A percentile compares a stretch with the other conserved stretches of the same genome.
Conservation (phyloP, 2,329 filamentous ascomycete species). For the Penicillium sp. region DNA sequence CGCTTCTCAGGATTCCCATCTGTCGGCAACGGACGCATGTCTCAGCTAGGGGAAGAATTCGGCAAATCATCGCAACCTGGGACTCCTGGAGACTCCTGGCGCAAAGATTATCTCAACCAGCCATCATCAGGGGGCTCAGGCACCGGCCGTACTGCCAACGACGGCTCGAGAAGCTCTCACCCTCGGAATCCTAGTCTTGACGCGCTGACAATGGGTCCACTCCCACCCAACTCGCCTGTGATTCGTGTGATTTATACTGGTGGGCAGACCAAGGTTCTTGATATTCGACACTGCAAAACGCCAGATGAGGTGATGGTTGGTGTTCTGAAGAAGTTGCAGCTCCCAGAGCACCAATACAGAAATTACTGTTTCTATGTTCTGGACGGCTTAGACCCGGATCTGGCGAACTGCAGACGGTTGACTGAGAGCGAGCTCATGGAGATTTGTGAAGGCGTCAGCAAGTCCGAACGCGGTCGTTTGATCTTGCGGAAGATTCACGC, state of each 20-base stretch:
- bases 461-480: conserved; percentile 83
- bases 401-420: conserved; percentile 75
- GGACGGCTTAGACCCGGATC: conserved; percentile 79
- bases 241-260: conserved; percentile 92
- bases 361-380: conserved; percentile 98
- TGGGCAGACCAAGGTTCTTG: conserved; percentile 89
- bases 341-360: conserved; percentile 86
- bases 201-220: conserved; percentile 77
- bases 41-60: conserved; percentile 45
- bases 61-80: conserved; percentile 58
- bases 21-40: conserved; percentile 63
- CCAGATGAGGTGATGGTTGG: conserved; percentile 90
- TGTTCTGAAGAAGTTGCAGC: conserved; percentile 80
- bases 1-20: conserved; percentile 57
- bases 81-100: conserved; percentile 56
- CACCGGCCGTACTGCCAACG: conserved; percentile 61
- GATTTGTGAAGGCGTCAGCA: conserved; percentile 81
- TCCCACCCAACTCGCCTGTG: conserved; percentile 82
- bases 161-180: conserved; percentile 64
- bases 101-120: conserved; percentile 55
- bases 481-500: conserved; percentile 91
- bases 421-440: conserved; percentile 86
- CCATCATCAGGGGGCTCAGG: conserved; percentile 54
- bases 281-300: conserved; percentile 86
- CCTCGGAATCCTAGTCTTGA: conserved; percentile 82